Conservation (phyloP, 805 yeast genomes). For the Lachancea kluyveri region DNA sequence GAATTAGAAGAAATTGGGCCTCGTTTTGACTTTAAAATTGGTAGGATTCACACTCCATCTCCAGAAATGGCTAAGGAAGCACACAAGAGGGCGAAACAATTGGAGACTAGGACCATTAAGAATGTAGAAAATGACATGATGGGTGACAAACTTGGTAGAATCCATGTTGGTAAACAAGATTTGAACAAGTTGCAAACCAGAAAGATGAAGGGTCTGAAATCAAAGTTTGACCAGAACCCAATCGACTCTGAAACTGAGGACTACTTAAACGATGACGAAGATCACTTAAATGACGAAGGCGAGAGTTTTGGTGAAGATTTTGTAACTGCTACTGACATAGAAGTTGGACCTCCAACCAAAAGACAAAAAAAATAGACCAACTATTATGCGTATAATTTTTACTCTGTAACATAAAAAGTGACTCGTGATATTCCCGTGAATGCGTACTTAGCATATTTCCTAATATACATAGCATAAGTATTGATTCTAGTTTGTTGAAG, state of each 20-base stretch:
- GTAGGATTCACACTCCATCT: constrained; percentile 74
- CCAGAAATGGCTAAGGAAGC: constrained; percentile 93
- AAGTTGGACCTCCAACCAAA: constrained; percentile 27
- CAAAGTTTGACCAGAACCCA: constrained; percentile 67
- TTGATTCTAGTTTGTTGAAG: background rate
- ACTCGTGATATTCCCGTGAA: no score
- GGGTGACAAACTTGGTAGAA: constrained; percentile 96
- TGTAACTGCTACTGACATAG: constrained; percentile 31
- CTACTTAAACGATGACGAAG: constrained; percentile 37
- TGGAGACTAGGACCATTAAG: constrained; percentile 79
- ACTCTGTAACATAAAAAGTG: no score
- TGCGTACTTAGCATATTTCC: no score
- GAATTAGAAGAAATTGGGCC: constrained; percentile 96
- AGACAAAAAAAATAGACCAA: constrained; percentile 20
- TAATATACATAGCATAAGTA: no score
- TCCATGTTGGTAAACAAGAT: constrained; percentile 95
- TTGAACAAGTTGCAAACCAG: constrained; percentile 85
- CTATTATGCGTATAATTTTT: no score
- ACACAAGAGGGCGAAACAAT: constrained; percentile 67
- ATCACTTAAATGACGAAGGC: constrained; percentile 27
- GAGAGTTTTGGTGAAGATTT: constrained; percentile 29
- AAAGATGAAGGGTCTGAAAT: constrained; percentile 96
- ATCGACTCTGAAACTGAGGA: constrained; percentile 48
- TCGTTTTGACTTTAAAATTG: constrained; percentile 85
- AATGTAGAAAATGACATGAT: constrained; percentile 77